Evolutionary conservation across 2,329 filamentous ascomycete species (phyloP), one percentile per base, ranked within the genome.

Genomic region (Aureobasidium mangrovei): DNA sequence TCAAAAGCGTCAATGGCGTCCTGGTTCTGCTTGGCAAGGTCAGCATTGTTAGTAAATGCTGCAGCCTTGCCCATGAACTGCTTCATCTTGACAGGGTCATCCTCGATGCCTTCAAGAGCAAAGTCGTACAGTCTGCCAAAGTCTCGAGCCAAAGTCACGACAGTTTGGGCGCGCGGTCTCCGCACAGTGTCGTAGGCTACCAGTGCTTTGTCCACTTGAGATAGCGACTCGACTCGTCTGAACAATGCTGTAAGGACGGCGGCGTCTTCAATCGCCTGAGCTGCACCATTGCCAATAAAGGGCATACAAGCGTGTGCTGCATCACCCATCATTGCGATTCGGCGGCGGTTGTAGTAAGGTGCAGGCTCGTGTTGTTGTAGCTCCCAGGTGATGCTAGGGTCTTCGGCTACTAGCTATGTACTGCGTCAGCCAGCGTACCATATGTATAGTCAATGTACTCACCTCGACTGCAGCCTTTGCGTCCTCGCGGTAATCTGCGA

Each of bases 231-330:
- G n/a, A 55, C n/a, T 26, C 39, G 26, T 26, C 43, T n/a, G 41
- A 70, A 62, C 2, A 71, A 60, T 10, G 62, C 58, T 8, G 63
- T 61, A 4, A 71, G 61, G 6, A 71, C 63, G 0, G 66, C 61
- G 1, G 64, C 64, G 48, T 72, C 69, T 55, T 73, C 70, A 24
- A 73, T 63, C 1, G 68, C 66, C 61, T 69, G 66, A 3, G 65
- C 65, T 0, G 65, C 68, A 5, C 70, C 70, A 6, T 69, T 61
- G 3, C 67, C 69, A 3, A 68, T 68, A 44, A 65, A 70, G 3
- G 49, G 49, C 42, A 69, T 65, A 12, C 61, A 65, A 7, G 69
- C 65, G 53, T 72, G 70, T 3, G 69, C 70, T 26, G 70, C 68
- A 47, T 72, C 69, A 10, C 70, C 70, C 43, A 69, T 63, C 45